A percentile compares a stretch with the other conserved stretches of the same genome.
phyloP scores from a whole-genome alignment of 106 monocot species.

The Apostasia shenzhenica region DNA sequence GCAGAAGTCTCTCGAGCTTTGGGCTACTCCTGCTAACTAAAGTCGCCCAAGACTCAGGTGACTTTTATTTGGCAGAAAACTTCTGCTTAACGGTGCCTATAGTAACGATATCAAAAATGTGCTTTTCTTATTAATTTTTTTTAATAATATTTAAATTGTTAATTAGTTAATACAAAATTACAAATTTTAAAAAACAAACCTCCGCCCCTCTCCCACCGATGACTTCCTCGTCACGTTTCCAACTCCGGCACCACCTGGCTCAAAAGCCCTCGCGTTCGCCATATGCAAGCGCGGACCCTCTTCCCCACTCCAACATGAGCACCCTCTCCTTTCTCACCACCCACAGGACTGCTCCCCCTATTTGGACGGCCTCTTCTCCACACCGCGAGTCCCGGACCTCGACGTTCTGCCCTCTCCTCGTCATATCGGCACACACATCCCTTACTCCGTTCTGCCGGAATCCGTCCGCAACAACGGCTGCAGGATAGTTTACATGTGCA shows the following conservation, averaged over 20 bases:
- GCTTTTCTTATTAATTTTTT: too few relatives aligned
- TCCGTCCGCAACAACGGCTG: slow-evolving; percentile 15
- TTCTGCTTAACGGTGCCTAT: too few relatives aligned
- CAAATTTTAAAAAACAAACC: too few relatives aligned
- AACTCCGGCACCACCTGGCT: slow-evolving; percentile 16
- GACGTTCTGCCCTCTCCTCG: slow-evolving; percentile 12
- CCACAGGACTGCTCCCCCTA: slow-evolving; percentile 9
- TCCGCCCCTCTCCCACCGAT: not conserved
- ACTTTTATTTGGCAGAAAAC: too few relatives aligned
- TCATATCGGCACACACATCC: slow-evolving; percentile 1
- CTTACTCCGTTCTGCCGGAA: slow-evolving; percentile 6
- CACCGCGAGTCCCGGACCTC: not conserved
- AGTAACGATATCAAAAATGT: too few relatives aligned
- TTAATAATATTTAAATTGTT: too few relatives aligned
- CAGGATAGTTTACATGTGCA: slow-evolving; percentile 28
- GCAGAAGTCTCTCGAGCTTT: too few relatives aligned
- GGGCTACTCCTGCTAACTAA: too few relatives aligned
- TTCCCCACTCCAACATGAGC: too few relatives aligned
- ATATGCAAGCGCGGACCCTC: not conserved
- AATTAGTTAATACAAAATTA: too few relatives aligned
- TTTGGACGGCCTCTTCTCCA: not conserved
- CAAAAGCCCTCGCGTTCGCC: slow-evolving; percentile 12
- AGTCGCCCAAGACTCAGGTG: too few relatives aligned
- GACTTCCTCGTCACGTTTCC: not conserved
- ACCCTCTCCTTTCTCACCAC: slow-evolving; percentile 1